Percentiles rank a stretch among this genome's conserved stretches.
Conservation (phyloP, 129 eudicot genomes). For the Artemisia annua region DNA sequence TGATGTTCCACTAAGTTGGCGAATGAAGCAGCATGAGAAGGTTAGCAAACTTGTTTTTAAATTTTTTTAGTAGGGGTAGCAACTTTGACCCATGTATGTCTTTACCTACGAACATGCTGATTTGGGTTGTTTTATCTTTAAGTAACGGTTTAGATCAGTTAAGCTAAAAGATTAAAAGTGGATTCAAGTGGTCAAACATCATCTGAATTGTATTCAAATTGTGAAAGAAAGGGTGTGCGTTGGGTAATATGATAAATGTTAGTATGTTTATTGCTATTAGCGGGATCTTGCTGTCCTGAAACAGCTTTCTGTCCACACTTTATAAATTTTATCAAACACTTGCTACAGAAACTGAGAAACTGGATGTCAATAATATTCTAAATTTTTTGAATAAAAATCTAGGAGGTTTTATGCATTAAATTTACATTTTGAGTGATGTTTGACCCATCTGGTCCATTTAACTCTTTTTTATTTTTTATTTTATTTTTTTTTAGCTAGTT, state of each 20-base stretch:
- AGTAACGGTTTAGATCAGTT: not conserved
- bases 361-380: not conserved
- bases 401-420: not conserved
- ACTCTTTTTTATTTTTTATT: too few relatives aligned
- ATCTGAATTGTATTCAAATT: not conserved
- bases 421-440: not conserved
- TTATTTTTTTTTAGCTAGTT: too few relatives aligned
- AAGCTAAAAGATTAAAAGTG: not conserved
- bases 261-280: too few relatives aligned
- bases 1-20: constrained; percentile 94
- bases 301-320: not conserved
- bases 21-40: constrained; percentile 98
- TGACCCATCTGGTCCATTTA: not conserved
- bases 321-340: not conserved
- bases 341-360: not conserved
- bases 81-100: not conserved
- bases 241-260: too few relatives aligned
- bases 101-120: not conserved
- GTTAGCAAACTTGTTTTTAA: constrained; percentile 30
- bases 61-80: not conserved
- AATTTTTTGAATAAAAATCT: not conserved
- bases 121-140: not conserved
- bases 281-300: not conserved
- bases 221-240: too few relatives aligned
- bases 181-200: not conserved